Base-by-base conservation (phyloP, 177 flowering plant species). In the Vitis hybrid region DNA sequence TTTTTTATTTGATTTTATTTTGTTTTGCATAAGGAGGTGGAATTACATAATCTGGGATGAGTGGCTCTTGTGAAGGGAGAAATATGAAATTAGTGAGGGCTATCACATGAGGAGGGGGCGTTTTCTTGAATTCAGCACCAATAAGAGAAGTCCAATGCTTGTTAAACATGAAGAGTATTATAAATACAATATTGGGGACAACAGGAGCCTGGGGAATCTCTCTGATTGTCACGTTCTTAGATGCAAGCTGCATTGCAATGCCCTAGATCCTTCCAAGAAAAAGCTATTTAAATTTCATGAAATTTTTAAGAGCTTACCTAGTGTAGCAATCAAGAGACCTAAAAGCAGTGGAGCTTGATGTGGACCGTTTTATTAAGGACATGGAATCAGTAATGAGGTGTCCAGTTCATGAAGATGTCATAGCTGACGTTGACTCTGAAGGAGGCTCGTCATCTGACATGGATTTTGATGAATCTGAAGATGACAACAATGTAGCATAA, bases 231-330 rank as follows among this genome's bases (percentile, higher is more conserved):
- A 91, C 75, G 92, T 88, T 62, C 83, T 91, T 68, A 88, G 84
- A 18, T 94, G 98, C 76, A 87, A 87, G 60, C 64, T 77, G 75
- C 91, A 88, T 60, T 74, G 71, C 56, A 73, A 56, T 74, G 68
- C 45, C 51, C 69, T 75, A 49, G 83, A 77, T 72, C 72, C 85
- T 70, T 79, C 83, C 54, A 86, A 73, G 74, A 82, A 75, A 69
- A 84, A 74, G 68, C 76, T 76, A 15, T 93, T 89, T 83, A 96
- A 89, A 57, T 92, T 95, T 72, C 93, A 91, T 81, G 99, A 95
- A 69, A 89, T 95, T 51, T 95, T 95, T 75, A 90, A 82, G 81
- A 89, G 86, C 75, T 74, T 91, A 57, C 96, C 94, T 65, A 83
- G 89, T 75, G 66, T 82, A 59, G 69, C 67, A 19, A 84, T 51